phyloP scores from a whole-genome alignment of 306 rosid genomes.

The Gillenia trifoliata region DNA sequence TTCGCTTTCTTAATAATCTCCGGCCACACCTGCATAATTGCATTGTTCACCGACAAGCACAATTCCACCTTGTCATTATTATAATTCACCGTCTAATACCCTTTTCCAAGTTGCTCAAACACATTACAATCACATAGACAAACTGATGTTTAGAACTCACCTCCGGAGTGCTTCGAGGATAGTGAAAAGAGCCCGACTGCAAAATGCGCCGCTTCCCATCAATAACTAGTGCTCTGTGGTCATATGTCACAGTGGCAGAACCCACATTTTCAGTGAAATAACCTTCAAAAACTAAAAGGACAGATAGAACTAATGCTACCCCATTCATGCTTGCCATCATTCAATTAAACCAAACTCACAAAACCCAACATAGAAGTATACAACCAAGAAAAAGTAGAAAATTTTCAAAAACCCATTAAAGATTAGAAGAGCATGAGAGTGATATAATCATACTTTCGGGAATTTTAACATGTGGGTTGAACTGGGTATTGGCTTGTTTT shows the following conservation, averaged over 20 bases:
- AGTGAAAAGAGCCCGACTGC: slow-evolving; percentile 27
- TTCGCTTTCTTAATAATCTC: slow-evolving; percentile 8
- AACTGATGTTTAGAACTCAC: not conserved
- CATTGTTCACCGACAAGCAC: slow-evolving; percentile 7
- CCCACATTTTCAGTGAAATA: not conserved
- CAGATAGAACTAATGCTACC: not conserved
- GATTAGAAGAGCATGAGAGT: no score
- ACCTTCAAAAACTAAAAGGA: not conserved
- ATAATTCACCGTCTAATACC: no score
- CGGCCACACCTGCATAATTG: slow-evolving; percentile 22
- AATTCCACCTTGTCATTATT: no score
- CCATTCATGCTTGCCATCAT: not conserved
- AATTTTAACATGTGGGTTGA: no score
- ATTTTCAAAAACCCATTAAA: no score
- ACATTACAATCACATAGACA: not conserved
- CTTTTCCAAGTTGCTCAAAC: not conserved
- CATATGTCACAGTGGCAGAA: slow-evolving; percentile 25
- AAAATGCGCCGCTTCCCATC: slow-evolving; percentile 22
- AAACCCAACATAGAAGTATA: no score
- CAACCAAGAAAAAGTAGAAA: no score
- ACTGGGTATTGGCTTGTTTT: no score
- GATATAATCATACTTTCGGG: no score
- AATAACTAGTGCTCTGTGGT: slow-evolving; percentile 23
- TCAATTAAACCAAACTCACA: not conserved
- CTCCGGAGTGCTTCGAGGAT: slow-evolving; percentile 25